Evolutionary conservation across 805 yeast species (phyloP).

Genomic region (Teunomyces lycoperdinae): DNA sequence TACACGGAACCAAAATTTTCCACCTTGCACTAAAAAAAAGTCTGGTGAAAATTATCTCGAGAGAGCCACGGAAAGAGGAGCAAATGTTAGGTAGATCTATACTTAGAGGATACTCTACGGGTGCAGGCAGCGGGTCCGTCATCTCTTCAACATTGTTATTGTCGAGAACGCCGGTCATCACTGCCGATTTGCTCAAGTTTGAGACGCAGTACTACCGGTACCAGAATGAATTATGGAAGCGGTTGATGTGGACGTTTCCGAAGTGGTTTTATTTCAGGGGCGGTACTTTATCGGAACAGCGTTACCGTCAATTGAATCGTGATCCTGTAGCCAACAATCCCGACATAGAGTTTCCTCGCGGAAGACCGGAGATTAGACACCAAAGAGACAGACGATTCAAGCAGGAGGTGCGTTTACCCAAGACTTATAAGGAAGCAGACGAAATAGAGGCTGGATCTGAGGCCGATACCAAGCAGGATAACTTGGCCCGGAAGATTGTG

Average conservation of each 20-base stretch:
- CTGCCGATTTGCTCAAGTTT: slow-evolving; percentile 70
- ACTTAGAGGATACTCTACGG: slow-evolving; percentile 11
- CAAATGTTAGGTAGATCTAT: slow-evolving; percentile 3
- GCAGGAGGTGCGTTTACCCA: slow-evolving; percentile 77
- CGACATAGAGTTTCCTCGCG: slow-evolving; percentile 75
- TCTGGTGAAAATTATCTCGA: neutral
- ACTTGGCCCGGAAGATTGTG: slow-evolving; percentile 63
- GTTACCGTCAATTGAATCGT: slow-evolving; percentile 69
- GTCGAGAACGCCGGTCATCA: slow-evolving; percentile 80
- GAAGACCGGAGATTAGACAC: slow-evolving; percentile 81
- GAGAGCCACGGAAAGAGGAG: neutral
- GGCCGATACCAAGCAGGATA: slow-evolving; percentile 40
- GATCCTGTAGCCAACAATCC: slow-evolving; percentile 73
- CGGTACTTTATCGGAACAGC: slow-evolving; percentile 86
- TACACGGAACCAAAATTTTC: slow-evolving; percentile 16
- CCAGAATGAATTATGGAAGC: slow-evolving; percentile 79
- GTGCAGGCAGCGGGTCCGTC: slow-evolving; percentile 2
- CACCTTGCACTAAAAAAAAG: slow-evolving; percentile 4
- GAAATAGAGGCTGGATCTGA: slow-evolving; percentile 18
- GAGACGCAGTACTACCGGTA: slow-evolving; percentile 76
- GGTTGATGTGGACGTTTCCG: slow-evolving; percentile 98
- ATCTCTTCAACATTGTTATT: slow-evolving; percentile 56
- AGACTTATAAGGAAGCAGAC: slow-evolving; percentile 44
- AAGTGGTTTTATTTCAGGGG: slow-evolving; percentile 85
- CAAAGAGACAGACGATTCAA: slow-evolving; percentile 84